These are phyloP conservation scores for Ustilago curta DNA, from an alignment of 1,284 basidiomycete species.

Conservation along the genomic window DNA sequence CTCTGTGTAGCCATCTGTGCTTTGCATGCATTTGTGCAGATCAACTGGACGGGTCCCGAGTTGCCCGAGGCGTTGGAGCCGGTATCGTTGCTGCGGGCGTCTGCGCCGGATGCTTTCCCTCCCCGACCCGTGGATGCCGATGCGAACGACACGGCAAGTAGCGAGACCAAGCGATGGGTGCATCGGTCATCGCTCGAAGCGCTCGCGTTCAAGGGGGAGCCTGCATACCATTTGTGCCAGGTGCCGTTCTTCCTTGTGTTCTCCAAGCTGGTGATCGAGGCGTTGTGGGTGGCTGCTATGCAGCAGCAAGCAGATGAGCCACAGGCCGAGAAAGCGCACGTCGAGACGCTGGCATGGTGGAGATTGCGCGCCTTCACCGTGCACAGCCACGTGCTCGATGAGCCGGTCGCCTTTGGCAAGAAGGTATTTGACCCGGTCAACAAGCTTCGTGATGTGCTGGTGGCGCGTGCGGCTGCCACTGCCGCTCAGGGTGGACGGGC, in stretches of 20 bases:
- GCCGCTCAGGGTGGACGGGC: constrained; percentile 27
- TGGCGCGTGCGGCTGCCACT: constrained; percentile 19
- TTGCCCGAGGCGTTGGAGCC: constrained; percentile 72
- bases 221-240: constrained; percentile 89
- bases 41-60: constrained; percentile 96
- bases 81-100: constrained; percentile 68
- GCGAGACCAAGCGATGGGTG: constrained; percentile 69
- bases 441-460: constrained; percentile 71
- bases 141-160: constrained; percentile 56
- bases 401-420: constrained; percentile 77
- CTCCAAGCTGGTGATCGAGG: constrained; percentile 78
- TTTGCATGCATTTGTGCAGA: constrained; percentile 89
- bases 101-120: constrained; percentile 70
- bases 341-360: constrained; percentile 75
- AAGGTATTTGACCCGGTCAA: constrained; percentile 73
- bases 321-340: not conserved
- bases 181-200: constrained; percentile 78
- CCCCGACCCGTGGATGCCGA: constrained; percentile 73
- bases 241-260: constrained; percentile 81
- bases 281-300: constrained; percentile 54
- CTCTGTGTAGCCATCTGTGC: constrained; percentile 81
- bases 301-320: not conserved
- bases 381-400: constrained; percentile 87
- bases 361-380: constrained; percentile 78
- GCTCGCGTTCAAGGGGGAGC: constrained; percentile 88